Base-by-base conservation (phyloP, 1,284 basidiomycete genomes). In the Gomphus bonarii region DNA sequence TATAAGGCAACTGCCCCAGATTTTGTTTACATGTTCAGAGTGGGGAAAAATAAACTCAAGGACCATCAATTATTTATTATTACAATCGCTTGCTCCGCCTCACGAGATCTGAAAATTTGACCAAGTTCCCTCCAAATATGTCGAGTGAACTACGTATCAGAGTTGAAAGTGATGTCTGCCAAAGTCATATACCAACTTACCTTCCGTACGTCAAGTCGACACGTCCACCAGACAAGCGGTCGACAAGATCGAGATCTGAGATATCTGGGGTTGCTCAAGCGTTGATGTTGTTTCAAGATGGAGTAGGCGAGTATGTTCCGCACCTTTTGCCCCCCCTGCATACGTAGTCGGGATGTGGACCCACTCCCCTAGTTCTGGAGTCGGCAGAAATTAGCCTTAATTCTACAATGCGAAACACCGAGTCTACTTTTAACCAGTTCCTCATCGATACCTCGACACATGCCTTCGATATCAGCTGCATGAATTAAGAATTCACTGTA, bases 151-250 rank as follows among this genome's bases (percentile, higher is more conserved):
- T 90, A 61, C 28, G 11, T 18, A 8, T 55, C n/a, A 53, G 36
- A 51, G 49, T 35, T 58, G 54, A 38, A 56, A 43, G 28, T 33
- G 31, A 35, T 31, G 51, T 14, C 10, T 53, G 1, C 10, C 20
- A 16, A 22, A 33, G 35, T 46, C 31, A 48, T n/a, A 30, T 12
- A 30, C 20, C 25, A 16, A 63, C 76, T 63, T 64, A 91, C 90
- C 92, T 95, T 60, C 97, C 97, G 68, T 88, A 99, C 1, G 97
- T 99, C 61, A 99, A 73, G 69, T 99, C 95, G 6, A 99, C 93
- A 55, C 81, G 86, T 16, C 97, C 97, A 16, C 70, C 67, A 0
- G 92, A 95, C 7, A 98, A 76, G 9, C 70, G 69, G 63, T 97
- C 78, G 3, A 99, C 95, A 2, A 94, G 78, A 47, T 81, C 80